Base-by-base conservation (phyloP, 2,329 filamentous ascomycete species). In the Penicillium capsulatum region DNA sequence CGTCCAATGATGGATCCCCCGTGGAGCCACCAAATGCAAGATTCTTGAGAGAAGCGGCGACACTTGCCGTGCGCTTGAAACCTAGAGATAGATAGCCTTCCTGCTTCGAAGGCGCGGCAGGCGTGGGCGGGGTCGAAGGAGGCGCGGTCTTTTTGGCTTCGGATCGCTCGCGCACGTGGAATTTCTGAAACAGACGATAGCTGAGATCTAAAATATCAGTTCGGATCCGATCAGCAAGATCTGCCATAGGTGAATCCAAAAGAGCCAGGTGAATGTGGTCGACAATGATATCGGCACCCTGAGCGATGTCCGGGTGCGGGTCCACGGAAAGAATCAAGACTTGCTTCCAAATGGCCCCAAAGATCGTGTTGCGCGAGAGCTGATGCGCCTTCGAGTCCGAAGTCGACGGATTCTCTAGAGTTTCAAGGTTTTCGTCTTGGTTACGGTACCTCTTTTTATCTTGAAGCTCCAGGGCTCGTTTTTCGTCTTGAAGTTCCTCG, bases 281-380 rank as follows among this genome's bases (percentile, higher is more conserved):
- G 19, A 94, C 80, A 31, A 97, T 81, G n/a, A 84, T 75, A 4
- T 81, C 82, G 7, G 89, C 91, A 61, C 92, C 86, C 50, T 84
- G 78, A 47, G 94, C 86, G 22, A 97, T 86, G 59, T 97, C 91
- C 1, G 91, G 89, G 59, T 96, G 90, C 28, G 92, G 91, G 59
- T 98, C 92, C 13, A 94, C 87, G 31, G 88, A 91, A 63, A 97
- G 75, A 47, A 94, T 86, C 43, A 96, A 72, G 30, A 94, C 76
- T 57, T 96, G 86, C 62, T 94, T 92, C 92, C 92, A 98, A 47
- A 94, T 84, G 1, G 90, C 86, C 19, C 90, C 84, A 62, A 94
- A 96, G 13, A 95, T 86, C 0, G 89, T 95, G 58, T 94, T 92
- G 49, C 86, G 82, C 9, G 90, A 88, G 31, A 66, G 34, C n/a